Evolutionary conservation across 2,329 filamentous ascomycete species (phyloP).

Genomic region (Cadophora malorum): DNA sequence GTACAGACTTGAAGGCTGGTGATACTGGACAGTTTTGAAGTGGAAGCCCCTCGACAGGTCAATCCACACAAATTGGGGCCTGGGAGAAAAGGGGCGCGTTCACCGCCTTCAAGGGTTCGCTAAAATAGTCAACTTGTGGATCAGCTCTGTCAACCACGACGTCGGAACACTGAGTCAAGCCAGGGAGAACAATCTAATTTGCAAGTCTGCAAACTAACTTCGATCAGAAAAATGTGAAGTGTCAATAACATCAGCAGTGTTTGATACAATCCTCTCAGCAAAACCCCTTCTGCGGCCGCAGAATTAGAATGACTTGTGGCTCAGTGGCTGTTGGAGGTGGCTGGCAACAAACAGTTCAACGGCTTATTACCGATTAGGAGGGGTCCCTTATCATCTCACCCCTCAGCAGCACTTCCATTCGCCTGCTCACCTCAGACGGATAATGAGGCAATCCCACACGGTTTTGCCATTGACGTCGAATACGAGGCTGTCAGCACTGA

Average conservation of each 20-base stretch:
- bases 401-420: not conserved
- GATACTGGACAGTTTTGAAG: not conserved
- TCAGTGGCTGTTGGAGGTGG: not conserved
- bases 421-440: not conserved
- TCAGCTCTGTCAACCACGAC: not conserved
- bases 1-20: not conserved
- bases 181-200: not conserved
- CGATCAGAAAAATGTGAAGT: not conserved
- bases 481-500: slow-evolving; percentile 2
- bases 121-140: not conserved
- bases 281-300: not conserved
- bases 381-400: not conserved
- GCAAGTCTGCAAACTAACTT: not conserved
- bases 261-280: not conserved
- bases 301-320: not conserved
- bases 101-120: slow-evolving; percentile 12
- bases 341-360: not conserved
- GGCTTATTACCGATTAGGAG: not conserved
- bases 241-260: not conserved
- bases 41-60: not conserved
- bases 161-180: slow-evolving; percentile 3
- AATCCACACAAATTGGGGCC: not conserved
- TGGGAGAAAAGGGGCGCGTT: not conserved
- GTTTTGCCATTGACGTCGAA: not conserved
- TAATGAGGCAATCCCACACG: not conserved